Conservation (phyloP, 345 rosid genomes). For the Xanthoceras sorbifolium region DNA sequence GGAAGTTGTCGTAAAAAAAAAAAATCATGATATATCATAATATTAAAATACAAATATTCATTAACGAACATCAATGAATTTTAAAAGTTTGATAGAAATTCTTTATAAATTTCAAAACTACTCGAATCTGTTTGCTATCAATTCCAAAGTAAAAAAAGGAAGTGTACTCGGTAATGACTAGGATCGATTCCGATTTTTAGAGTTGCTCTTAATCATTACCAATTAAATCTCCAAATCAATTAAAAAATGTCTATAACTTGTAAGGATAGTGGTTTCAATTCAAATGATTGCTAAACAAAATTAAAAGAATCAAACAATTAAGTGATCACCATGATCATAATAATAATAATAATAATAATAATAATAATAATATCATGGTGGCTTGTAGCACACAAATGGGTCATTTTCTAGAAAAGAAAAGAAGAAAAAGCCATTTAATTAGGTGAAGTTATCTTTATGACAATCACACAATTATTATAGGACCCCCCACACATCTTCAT, state of each 20-base stretch:
- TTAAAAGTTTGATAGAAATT: not conserved
- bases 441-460: constrained; percentile 6
- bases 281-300: constrained; percentile 1
- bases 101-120: too few species aligned
- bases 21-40: not conserved
- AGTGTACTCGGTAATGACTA: too few species aligned
- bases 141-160: too few species aligned
- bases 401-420: not conserved
- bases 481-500: not conserved
- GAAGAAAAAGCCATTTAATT: not conserved
- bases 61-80: not conserved
- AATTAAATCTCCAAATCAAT: not conserved
- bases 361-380: not conserved
- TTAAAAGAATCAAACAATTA: not conserved
- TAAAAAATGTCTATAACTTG: not conserved
- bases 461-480: not conserved
- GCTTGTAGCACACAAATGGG: constrained; percentile 2
- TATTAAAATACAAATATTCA: too few species aligned
- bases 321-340: not conserved
- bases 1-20: too few species aligned
- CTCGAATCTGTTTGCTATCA: too few species aligned
- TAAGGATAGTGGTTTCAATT: constrained; percentile 8
- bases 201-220: constrained; percentile 1
- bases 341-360: too few species aligned
- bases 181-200: too few species aligned